Evolutionary conservation across 257 asterid genomes (phyloP).

Genomic region (Anisodus acutangulus): DNA sequence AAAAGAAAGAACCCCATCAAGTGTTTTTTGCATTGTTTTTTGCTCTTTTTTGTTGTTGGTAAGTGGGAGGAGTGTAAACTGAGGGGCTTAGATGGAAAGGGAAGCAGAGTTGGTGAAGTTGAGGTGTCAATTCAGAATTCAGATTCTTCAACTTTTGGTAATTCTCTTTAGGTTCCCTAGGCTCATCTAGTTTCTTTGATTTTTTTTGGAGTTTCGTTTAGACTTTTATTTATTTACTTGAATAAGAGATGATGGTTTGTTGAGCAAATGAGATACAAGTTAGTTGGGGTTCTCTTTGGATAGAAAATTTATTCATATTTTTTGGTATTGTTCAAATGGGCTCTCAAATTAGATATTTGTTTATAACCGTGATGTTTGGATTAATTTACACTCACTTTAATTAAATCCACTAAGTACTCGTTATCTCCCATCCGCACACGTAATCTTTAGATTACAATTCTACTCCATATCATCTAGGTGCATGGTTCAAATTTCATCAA

Average conservation of each 20-base stretch:
- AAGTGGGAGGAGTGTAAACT: conserved; percentile 28
- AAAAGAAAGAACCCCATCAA: conserved; percentile 30
- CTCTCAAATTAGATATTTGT: conserved; percentile 30
- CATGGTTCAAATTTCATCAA: background rate
- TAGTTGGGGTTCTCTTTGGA: conserved; percentile 42
- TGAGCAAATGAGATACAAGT: conserved; percentile 48
- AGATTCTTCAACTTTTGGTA: conserved; percentile 27
- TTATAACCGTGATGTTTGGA: conserved; percentile 28
- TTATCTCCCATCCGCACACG: no score
- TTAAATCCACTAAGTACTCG: no score
- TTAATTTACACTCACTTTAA: conserved; percentile 16
- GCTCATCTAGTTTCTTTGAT: conserved; percentile 41
- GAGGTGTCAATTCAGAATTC: conserved; percentile 39
- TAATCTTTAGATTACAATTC: background rate
- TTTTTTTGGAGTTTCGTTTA: conserved; percentile 36
- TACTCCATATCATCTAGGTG: background rate
- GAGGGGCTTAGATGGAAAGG: conserved; percentile 59
- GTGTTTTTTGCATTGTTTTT: conserved; percentile 9
- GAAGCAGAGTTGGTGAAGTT: conserved; percentile 39
- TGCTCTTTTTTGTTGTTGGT: background rate
- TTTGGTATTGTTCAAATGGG: conserved; percentile 36
- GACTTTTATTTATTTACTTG: conserved; percentile 16
- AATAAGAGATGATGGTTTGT: conserved; percentile 36
- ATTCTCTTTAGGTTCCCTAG: background rate
- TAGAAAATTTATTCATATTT: conserved; percentile 31